Conservation (phyloP, 75 land plant species). For the Gnetum montanum region DNA sequence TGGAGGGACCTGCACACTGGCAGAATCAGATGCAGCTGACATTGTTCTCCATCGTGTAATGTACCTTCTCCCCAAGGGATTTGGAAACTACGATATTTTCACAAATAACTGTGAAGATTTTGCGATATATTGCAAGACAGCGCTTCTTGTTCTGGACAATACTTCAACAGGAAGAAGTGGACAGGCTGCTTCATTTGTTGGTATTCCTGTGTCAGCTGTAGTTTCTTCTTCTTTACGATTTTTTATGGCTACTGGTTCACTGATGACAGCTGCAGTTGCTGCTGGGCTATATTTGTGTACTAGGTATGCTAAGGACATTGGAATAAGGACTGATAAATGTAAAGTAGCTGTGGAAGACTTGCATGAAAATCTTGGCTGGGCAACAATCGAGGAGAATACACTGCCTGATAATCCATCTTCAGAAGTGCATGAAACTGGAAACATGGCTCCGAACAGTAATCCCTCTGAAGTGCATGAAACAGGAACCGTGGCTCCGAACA, state of each 20-base stretch:
- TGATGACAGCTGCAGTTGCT: conserved; percentile 51
- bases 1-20: conserved; percentile 77
- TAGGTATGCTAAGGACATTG: conserved; percentile 78
- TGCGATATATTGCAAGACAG: conserved; percentile 77
- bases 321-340: conserved; percentile 68
- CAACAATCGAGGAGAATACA: not conserved
- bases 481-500: too few species aligned
- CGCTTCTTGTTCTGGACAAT: conserved; percentile 44
- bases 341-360: conserved; percentile 88
- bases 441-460: too few species aligned
- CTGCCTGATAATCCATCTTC: conserved; percentile 1
- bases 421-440: too few species aligned
- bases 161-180: conserved; percentile 67
- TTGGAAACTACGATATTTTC: conserved; percentile 72
- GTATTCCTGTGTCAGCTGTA: conserved; percentile 75
- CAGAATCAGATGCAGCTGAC: conserved; percentile 47
- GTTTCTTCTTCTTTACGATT: conserved; percentile 53
- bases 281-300: conserved; percentile 86
- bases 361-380: conserved; percentile 25
- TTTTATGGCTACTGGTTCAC: conserved; percentile 51
- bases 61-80: conserved; percentile 71
- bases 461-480: too few species aligned
- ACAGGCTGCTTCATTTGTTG: conserved; percentile 69
- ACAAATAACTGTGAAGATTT: conserved; percentile 82
- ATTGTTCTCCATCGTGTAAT: conserved; percentile 52